Conservation (phyloP, 768 basidiomycete species). For the Guyanaporus albipodus region DNA sequence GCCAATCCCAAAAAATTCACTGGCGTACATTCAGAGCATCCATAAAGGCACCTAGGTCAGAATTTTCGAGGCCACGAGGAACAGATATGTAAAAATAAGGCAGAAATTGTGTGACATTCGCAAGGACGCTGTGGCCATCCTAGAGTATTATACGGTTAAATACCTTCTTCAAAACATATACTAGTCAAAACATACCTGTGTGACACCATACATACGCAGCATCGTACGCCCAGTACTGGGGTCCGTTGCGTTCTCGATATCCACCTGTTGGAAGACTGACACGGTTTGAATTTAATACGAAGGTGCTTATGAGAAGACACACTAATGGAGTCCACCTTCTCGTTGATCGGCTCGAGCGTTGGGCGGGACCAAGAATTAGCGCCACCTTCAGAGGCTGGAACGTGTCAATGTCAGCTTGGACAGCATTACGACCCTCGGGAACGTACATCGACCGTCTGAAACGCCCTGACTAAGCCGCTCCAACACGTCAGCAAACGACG, state of each 20-base stretch:
- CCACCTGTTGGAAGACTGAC: constrained; percentile 94
- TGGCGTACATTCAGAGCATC: constrained; percentile 70
- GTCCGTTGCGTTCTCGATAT: constrained; percentile 69
- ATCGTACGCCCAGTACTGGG: constrained; percentile 38
- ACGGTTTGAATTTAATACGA: background rate
- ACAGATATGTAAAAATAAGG: constrained; percentile 93
- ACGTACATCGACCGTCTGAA: constrained; percentile 41
- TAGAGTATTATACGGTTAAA: constrained; percentile 27
- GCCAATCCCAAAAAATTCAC: background rate
- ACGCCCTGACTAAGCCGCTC: constrained; percentile 54
- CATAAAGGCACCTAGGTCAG: constrained; percentile 63
- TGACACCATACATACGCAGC: constrained; percentile 86
- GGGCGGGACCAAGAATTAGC: constrained; percentile 74
- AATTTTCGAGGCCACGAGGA: constrained; percentile 74
- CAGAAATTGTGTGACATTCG: constrained; percentile 73
- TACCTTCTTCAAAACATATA: background rate
- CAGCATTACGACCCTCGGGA: background rate
- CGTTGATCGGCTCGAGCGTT: constrained; percentile 47
- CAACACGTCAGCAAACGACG: constrained; percentile 61
- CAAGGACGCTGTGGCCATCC: constrained; percentile 87
- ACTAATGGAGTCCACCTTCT: constrained; percentile 67
- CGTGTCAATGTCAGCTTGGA: background rate
- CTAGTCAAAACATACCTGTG: constrained; percentile 50
- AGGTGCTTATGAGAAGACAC: constrained; percentile 16
- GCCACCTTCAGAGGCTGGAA: constrained; percentile 69